phyloP scores from a whole-genome alignment of 495 filamentous ascomycete genomes.

The Saxophila tyrrhenica region DNA sequence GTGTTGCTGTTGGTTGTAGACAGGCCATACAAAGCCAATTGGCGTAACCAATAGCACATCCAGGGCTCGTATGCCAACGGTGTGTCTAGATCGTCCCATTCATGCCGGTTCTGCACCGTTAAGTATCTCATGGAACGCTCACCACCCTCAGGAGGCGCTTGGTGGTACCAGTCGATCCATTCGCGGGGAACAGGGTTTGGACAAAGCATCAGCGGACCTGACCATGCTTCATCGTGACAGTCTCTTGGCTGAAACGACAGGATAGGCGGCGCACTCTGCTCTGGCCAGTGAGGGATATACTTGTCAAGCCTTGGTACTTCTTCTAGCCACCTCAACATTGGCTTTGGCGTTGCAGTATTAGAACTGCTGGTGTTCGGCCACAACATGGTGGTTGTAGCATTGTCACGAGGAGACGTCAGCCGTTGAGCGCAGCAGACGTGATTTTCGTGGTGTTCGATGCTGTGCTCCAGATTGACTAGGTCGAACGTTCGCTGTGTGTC shows the following conservation, averaged over 20 bases:
- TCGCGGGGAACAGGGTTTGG: not conserved
- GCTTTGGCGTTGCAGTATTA: not conserved
- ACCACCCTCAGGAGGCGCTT: not conserved
- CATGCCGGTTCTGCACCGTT: not conserved
- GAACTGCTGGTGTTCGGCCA: too few species aligned
- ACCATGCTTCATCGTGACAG: not conserved
- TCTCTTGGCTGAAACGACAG: not conserved
- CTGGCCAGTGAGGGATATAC: not conserved
- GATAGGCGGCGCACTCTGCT: not conserved
- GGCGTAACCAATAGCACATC: not conserved
- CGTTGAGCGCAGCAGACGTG: too few species aligned
- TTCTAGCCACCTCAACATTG: not conserved
- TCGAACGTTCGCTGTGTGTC: too few species aligned
- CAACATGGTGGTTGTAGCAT: too few species aligned
- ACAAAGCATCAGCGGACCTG: not conserved
- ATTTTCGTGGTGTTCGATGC: too few species aligned
- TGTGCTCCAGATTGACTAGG: too few species aligned
- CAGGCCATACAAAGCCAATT: not conserved
- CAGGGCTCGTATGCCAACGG: not conserved
- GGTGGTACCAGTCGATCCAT: not conserved
- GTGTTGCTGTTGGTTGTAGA: not conserved
- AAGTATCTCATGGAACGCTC: not conserved
- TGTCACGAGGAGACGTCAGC: too few species aligned
- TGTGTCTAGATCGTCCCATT: not conserved
- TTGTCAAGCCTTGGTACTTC: not conserved